phyloP scores from a whole-genome alignment of 2,329 filamentous ascomycete genomes.

The Fusarium anguioides region DNA sequence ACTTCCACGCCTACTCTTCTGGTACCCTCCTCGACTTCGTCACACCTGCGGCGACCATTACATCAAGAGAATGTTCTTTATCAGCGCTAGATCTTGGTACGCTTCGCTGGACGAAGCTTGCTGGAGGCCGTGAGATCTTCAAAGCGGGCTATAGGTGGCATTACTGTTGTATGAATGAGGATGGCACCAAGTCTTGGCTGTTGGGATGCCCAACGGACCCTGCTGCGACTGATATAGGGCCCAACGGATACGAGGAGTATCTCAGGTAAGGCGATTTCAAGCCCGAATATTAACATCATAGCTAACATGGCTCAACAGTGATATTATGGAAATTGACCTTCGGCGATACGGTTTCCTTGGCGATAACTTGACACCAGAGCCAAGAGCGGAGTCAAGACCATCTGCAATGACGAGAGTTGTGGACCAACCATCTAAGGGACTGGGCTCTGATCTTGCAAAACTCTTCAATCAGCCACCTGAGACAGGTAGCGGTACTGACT shows the following conservation, averaged over 20 bases:
- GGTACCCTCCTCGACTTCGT: conserved; percentile 94
- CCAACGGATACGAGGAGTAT: conserved; percentile 85
- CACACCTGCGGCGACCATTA: conserved; percentile 89
- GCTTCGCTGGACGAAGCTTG: conserved; percentile 92
- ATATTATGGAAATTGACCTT: conserved; percentile 93
- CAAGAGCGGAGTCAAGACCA: conserved; percentile 61
- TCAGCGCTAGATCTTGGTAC: conserved; percentile 89
- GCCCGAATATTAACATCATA: background rate
- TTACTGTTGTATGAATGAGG: conserved; percentile 95
- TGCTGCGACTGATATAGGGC: conserved; percentile 71
- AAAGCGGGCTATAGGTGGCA: conserved; percentile 95
- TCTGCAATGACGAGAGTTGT: conserved; percentile 59
- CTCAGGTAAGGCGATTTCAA: conserved; percentile 63
- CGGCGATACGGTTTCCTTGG: conserved; percentile 91
- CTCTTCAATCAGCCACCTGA: conserved; percentile 91
- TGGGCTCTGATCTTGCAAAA: conserved; percentile 86
- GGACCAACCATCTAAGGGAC: conserved; percentile 70
- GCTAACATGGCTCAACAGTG: conserved; percentile 58
- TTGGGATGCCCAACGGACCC: conserved; percentile 88
- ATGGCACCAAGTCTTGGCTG: conserved; percentile 96
- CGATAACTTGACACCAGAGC: conserved; percentile 73
- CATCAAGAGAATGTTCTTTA: conserved; percentile 86
- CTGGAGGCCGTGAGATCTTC: conserved; percentile 94
- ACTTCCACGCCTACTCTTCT: conserved; percentile 95
- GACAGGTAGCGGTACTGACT: conserved; percentile 87